These are phyloP conservation scores for Cucurbita argyrosperma DNA, from an alignment of 306 rosid genomes.

Conservation along the genomic window DNA sequence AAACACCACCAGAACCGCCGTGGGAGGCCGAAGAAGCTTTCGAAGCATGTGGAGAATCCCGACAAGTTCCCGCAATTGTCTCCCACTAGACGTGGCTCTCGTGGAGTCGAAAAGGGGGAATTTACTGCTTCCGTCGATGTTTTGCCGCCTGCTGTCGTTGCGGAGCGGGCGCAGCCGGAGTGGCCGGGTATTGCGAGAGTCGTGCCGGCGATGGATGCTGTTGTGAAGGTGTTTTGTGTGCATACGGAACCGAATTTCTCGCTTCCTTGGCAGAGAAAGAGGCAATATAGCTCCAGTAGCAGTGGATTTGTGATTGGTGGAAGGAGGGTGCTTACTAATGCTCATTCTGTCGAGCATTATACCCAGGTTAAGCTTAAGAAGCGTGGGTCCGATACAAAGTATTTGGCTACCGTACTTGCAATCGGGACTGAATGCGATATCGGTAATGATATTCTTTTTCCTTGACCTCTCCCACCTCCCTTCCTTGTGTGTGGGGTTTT, in stretches of 20 bases:
- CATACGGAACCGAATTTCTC: conserved; percentile 96
- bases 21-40: conserved; percentile 54
- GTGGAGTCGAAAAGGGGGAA: conserved; percentile 21
- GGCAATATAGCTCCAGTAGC: conserved; percentile 81
- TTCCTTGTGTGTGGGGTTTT: background rate
- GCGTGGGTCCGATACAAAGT: conserved; percentile 91
- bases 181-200: conserved; percentile 36
- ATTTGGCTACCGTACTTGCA: conserved; percentile 87
- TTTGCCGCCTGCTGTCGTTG: conserved; percentile 5
- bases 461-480: background rate
- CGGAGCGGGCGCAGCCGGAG: conserved; percentile 14
- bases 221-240: conserved; percentile 83
- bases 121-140: conserved; percentile 16
- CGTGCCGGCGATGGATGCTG: conserved; percentile 77
- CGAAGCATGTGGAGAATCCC: conserved; percentile 24
- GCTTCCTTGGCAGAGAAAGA: conserved; percentile 93
- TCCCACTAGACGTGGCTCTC: conserved; percentile 21
- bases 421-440: conserved; percentile 96
- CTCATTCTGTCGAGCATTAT: conserved; percentile 85
- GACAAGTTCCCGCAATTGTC: conserved; percentile 19
- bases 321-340: conserved; percentile 79
- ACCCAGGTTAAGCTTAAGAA: conserved; percentile 94
- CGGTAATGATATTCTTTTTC: conserved; percentile 13
- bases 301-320: conserved; percentile 84
- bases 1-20: conserved; percentile 25